Evolutionary conservation across 345 rosid species (phyloP), one percentile per base, ranked within the genome.

Genomic region (Conringia planisiliqua): DNA sequence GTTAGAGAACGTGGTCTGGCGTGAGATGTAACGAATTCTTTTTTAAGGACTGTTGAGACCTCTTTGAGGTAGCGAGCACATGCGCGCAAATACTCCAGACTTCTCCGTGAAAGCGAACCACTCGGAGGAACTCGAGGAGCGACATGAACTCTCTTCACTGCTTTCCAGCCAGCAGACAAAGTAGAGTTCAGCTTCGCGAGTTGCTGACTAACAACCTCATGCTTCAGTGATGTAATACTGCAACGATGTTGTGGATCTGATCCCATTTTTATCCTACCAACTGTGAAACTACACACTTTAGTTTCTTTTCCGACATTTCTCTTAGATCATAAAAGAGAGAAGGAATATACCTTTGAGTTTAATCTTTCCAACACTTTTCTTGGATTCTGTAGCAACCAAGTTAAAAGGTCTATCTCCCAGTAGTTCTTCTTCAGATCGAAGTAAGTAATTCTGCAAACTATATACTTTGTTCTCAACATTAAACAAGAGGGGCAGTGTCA

Each of bases 341-440:
- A 8, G 13, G 4, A 66, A 30, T 35, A 4, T 81, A 90, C 98
- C 96, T 88, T 93, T 90, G 72, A 93, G 93, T 81, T 89, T 89
- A 81, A 90, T 80, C 84, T 89, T 93, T 71, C 97, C 93, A 68
- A 82, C 78, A 40, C 76, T 79, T 81, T 77, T 92, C 80, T 87
- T 90, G 14, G 83, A 67, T 69, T 86, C 87, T 10, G 83, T 76
- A 51, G 75, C 77, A 35, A 82, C 85, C 69, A 86, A 65, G 60
- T 77, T 83, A 24, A 86, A 71, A 58, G 89, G 82, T 70, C 72
- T 85, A 66, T 83, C 82, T 72, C 79, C 86, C 59, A 90, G 60
- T 29, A 86, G 75, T 74, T 92, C 97, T 85, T 90, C 97, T 79
- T 92, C 98, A 10, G 95, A 82, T 47, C 85, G 88, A 70, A 92